Conservation (phyloP, 2,329 filamentous ascomycete species). For the Alternaria sp. region DNA sequence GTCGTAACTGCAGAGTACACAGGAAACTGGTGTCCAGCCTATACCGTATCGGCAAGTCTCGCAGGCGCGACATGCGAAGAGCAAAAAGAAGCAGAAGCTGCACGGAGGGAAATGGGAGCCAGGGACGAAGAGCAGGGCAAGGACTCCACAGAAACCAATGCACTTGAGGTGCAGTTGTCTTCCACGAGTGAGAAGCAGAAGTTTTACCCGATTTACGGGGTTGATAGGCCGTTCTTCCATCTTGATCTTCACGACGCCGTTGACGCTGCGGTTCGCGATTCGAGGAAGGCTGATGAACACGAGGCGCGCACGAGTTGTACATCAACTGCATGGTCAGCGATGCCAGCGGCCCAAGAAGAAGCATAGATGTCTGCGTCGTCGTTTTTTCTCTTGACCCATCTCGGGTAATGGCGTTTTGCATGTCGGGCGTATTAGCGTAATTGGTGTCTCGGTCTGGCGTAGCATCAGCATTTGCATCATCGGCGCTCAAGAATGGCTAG, state of each 20-base stretch:
- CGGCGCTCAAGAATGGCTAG: neutral
- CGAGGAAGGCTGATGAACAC: slow-evolving; percentile 20
- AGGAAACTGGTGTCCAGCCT: slow-evolving; percentile 32
- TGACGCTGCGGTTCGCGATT: slow-evolving; percentile 32
- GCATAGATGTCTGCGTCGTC: neutral
- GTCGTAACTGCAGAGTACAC: slow-evolving; percentile 1
- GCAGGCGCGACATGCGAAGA: slow-evolving; percentile 26
- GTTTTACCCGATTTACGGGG: slow-evolving; percentile 21
- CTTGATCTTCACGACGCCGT: slow-evolving; percentile 39
- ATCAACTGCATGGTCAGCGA: neutral
- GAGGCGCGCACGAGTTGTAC: neutral
- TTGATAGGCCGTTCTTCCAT: slow-evolving; percentile 39
- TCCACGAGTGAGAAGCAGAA: neutral
- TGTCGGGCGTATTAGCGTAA: neutral
- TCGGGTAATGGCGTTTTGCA: neutral
- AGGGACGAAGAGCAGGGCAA: slow-evolving; percentile 17
- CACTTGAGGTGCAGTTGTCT: neutral
- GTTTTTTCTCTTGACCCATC: neutral
- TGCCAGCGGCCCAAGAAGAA: neutral
- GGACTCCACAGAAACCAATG: neutral
- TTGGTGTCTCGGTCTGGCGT: neutral
- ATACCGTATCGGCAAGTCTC: slow-evolving; percentile 24
- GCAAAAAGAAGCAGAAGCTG: slow-evolving; percentile 6
- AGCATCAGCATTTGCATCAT: neutral
- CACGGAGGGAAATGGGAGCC: neutral